Evolutionary conservation across 495 filamentous ascomycete genomes (phyloP).

Genomic region (Aspergillus leporis): DNA sequence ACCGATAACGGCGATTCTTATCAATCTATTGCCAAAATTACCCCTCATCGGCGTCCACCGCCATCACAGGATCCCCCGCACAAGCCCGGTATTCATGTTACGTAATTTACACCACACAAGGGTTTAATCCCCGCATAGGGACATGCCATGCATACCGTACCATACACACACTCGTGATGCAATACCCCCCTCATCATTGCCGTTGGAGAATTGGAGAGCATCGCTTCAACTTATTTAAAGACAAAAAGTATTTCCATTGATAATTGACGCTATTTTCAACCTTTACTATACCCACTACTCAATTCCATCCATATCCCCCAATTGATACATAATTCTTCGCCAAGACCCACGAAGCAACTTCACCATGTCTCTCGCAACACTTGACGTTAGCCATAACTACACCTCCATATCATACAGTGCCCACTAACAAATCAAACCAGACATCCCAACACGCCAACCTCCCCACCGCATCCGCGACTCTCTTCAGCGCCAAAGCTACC

Average conservation of each 20-base stretch:
- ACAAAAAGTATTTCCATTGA: neutral
- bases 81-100: neutral
- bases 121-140: neutral
- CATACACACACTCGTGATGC: neutral
- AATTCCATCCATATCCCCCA: no score
- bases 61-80: neutral
- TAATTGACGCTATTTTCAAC: neutral
- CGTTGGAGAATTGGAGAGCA: slow-evolving; percentile 2
- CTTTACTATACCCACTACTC: neutral
- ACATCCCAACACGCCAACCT: slow-evolving; percentile 52
- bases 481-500: slow-evolving; percentile 82
- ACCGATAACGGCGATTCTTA: neutral
- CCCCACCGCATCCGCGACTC: slow-evolving; percentile 66
- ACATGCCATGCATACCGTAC: neutral
- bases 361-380: slow-evolving; percentile 44
- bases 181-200: slow-evolving; percentile 1
- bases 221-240: slow-evolving; percentile 2
- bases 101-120: neutral
- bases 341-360: neutral
- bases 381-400: slow-evolving; percentile 35
- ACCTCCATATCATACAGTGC: neutral
- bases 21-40: slow-evolving; percentile 1
- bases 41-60: neutral
- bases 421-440: slow-evolving; percentile 23
- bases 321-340: neutral